Evolutionary conservation across 2,329 filamentous ascomycete genomes (phyloP).

Genomic region (Curvularia verruculosa): DNA sequence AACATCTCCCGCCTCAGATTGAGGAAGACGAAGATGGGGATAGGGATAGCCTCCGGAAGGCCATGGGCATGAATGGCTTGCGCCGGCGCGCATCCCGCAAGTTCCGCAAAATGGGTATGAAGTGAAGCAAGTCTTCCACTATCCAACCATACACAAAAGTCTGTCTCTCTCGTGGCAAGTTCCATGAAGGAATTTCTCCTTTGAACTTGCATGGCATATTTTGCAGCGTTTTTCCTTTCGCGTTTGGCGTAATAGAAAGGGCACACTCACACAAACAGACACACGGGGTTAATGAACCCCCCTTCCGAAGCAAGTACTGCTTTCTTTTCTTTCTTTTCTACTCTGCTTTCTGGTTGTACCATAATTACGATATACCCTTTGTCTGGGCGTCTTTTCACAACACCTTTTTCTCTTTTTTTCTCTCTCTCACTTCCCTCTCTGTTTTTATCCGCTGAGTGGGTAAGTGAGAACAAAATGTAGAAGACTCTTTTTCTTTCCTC

Average conservation of each 20-base stretch:
- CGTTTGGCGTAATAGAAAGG: conserved; percentile 2
- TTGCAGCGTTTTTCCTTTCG: conserved; percentile 10
- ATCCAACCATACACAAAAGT: neutral
- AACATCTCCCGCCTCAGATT: conserved; percentile 8
- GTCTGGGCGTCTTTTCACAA: conserved; percentile 10
- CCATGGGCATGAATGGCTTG: conserved; percentile 27
- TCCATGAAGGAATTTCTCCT: neutral
- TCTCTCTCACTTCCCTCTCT: too few relatives aligned
- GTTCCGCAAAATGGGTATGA: conserved; percentile 32
- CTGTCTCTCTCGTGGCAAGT: neutral
- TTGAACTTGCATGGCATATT: conserved; percentile 4
- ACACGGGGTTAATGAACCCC: neutral
- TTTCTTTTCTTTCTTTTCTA: neutral
- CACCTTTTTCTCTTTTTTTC: neutral
- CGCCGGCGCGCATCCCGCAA: conserved; percentile 32
- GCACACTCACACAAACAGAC: neutral
- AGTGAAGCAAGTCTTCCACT: conserved; percentile 8
- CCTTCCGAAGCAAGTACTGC: neutral
- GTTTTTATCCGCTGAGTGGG: too few relatives aligned
- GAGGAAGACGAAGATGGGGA: conserved; percentile 31
- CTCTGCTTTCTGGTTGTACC: conserved; percentile 19
- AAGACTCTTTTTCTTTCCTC: neutral
- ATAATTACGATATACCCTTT: conserved; percentile 30
- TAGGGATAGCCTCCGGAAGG: conserved; percentile 26
- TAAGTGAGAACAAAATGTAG: conserved; percentile 6